Evolutionary conservation across 192 early-diverging fungal species (phyloP).

Genomic region (Dimargaris cristalligena): DNA sequence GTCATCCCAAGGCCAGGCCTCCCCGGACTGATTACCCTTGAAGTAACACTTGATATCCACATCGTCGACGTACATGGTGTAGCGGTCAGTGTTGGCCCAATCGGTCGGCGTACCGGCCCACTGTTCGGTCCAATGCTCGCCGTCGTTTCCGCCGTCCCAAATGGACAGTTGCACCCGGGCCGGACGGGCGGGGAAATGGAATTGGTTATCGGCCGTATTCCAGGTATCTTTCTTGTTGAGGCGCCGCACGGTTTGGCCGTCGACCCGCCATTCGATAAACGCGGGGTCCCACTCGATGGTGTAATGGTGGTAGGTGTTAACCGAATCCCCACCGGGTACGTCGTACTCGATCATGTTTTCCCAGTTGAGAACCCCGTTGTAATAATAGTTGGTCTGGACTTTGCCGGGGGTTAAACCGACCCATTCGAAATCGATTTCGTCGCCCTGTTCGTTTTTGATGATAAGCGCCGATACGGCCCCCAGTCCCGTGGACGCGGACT

Average conservation of each 20-base stretch:
- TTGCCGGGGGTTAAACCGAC: slow-evolving; percentile 32
- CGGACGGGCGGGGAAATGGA: slow-evolving; percentile 30
- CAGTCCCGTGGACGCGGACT: slow-evolving; percentile 25
- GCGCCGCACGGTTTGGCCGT: slow-evolving; percentile 31
- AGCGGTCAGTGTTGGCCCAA: slow-evolving; percentile 23
- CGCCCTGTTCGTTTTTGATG: slow-evolving; percentile 33
- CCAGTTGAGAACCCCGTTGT: slow-evolving; percentile 32
- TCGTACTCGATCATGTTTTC: slow-evolving; percentile 24
- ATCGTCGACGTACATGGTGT: slow-evolving; percentile 35
- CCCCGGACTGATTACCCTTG: slow-evolving; percentile 24
- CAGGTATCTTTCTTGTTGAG: slow-evolving; percentile 28
- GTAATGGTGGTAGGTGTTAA: slow-evolving; percentile 36
- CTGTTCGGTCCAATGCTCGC: slow-evolving; percentile 29
- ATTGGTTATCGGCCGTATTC: slow-evolving; percentile 19
- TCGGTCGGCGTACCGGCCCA: slow-evolving; percentile 44
- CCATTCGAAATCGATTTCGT: slow-evolving; percentile 56
- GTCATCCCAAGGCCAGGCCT: slow-evolving; percentile 10
- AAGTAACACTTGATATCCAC: slow-evolving; percentile 31
- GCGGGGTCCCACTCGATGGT: slow-evolving; percentile 39
- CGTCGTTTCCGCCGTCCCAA: slow-evolving; percentile 45
- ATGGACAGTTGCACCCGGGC: slow-evolving; percentile 39
- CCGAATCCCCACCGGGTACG: slow-evolving; percentile 24
- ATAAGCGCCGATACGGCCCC: slow-evolving; percentile 46
- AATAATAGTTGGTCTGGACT: slow-evolving; percentile 53
- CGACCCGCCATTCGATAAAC: slow-evolving; percentile 36